These are phyloP conservation scores for Cyphellophora attinorum DNA, from an alignment of 2,329 filamentous ascomycete species.

Conservation along the genomic window DNA sequence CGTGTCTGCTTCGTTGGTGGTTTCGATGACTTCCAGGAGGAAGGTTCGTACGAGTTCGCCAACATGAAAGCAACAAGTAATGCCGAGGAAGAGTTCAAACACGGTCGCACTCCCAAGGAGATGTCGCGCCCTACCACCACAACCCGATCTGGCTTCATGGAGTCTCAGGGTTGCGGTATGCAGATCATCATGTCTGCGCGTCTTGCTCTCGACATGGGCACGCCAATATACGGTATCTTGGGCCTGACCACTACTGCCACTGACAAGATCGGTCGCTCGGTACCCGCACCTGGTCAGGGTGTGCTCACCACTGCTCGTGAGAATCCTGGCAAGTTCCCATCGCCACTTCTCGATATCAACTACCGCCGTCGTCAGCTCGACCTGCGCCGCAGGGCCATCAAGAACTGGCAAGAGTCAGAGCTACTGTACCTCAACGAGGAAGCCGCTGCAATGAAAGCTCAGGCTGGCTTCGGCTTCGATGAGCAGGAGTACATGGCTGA, in stretches of 20 bases:
- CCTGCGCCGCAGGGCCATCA: slow-evolving; percentile 86
- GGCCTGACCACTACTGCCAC: slow-evolving; percentile 92
- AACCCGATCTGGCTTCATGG: slow-evolving; percentile 97
- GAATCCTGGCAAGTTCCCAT: slow-evolving; percentile 82
- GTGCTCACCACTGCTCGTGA: slow-evolving; percentile 92
- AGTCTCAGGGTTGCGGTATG: slow-evolving; percentile 96
- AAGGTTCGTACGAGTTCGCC: slow-evolving; percentile 98
- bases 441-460: slow-evolving; percentile 78
- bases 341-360: slow-evolving; percentile 91
- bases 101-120: slow-evolving; percentile 88
- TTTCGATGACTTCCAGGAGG: slow-evolving; percentile 98
- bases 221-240: slow-evolving; percentile 91
- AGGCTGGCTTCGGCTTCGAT: slow-evolving; percentile 60
- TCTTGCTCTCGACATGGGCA: slow-evolving; percentile 94
- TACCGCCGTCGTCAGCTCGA: slow-evolving; percentile 94
- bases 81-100: slow-evolving; percentile 88
- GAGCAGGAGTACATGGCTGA: slow-evolving; percentile 80
- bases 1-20: slow-evolving; percentile 95
- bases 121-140: slow-evolving; percentile 98
- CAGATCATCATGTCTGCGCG: slow-evolving; percentile 97
- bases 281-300: slow-evolving; percentile 93
- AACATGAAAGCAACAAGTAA: slow-evolving; percentile 99
- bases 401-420: slow-evolving; percentile 93
- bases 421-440: slow-evolving; percentile 88
- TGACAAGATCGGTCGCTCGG: slow-evolving; percentile 97